Base-by-base conservation (phyloP, 306 rosid species). In the Prunus davidiana region DNA sequence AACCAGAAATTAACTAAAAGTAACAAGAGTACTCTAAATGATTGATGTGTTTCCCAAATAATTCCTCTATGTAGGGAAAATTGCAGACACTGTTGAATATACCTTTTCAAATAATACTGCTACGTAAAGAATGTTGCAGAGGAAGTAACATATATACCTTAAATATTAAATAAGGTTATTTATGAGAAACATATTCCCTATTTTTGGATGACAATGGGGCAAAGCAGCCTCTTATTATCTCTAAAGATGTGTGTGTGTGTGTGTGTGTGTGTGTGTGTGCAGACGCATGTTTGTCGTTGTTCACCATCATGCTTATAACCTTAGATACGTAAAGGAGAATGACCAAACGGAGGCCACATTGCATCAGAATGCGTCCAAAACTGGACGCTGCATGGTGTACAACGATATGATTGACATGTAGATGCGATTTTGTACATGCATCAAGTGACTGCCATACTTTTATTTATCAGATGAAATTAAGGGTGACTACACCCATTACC, bases 401-500 rank as follows among this genome's bases (percentile, higher is more conserved):
- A 66, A 19, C 2, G 8, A 55, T 27, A 56, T 55, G 25, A 28
- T 45, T 71, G 78, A 20, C 51, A 14, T 61, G 66, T 6, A 52
- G 54, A 61, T 78, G 43, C 61, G 24, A 71, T n/a, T 24, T 63
- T 25, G 65, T 58, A 12, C 63, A 75, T 56, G 74, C 80, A 67
- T 47, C 80, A 74, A 46, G 51, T 18, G 52, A 46, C 30, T 14
- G 57, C 46, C 75, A 60, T 58, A 28, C 27, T 61, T 76, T 61
- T 22, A 51, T 28, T 71, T 27, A 20, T 28, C 15, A 78, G 10
- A 72, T 34, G 50, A 70, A 47, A 51, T 12, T 10, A 38, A 57
- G 25, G 81, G 47, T 13, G 54, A 60, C 77, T 71, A 79, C 56
- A 67, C 67, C 73, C 60, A 83, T 66, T 90, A 92, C 97, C 97